These are phyloP conservation scores for Suillus plorans DNA, from an alignment of 768 basidiomycete species.

Conservation along the genomic window DNA sequence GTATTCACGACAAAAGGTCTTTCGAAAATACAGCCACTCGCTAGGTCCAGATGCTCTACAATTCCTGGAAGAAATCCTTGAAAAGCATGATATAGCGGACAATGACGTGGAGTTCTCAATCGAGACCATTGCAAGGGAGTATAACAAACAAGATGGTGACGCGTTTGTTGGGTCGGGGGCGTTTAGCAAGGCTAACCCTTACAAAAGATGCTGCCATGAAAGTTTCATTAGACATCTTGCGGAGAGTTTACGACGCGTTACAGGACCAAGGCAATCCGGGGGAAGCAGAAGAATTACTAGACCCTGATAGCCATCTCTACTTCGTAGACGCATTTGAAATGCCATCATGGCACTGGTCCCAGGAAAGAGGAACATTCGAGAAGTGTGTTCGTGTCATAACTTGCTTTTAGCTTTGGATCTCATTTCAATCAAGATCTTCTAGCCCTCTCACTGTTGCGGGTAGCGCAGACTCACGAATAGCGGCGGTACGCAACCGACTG, in stretches of 20 bases:
- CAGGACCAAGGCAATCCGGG: slow-evolving; percentile 58
- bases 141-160: slow-evolving; percentile 85
- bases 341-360: slow-evolving; percentile 92
- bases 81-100: slow-evolving; percentile 67
- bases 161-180: slow-evolving; percentile 11
- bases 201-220: slow-evolving; percentile 77
- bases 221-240: slow-evolving; percentile 65
- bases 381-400: slow-evolving; percentile 48
- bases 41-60: slow-evolving; percentile 76
- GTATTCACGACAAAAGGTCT: slow-evolving; percentile 49
- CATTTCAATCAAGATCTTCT: slow-evolving; percentile 41
- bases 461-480: slow-evolving; percentile 77
- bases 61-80: slow-evolving; percentile 69
- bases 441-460: slow-evolving; percentile 71
- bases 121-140: slow-evolving; percentile 81
- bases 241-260: slow-evolving; percentile 71
- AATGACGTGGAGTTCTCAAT: slow-evolving; percentile 72
- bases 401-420: slow-evolving; percentile 9
- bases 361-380: slow-evolving; percentile 83
- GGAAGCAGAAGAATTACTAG: slow-evolving; percentile 59
- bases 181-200: not conserved
- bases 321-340: slow-evolving; percentile 93
- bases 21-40: slow-evolving; percentile 86
- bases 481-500: slow-evolving; percentile 79
- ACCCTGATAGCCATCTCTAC: slow-evolving; percentile 79